phyloP scores from a whole-genome alignment of 1,139 yeast genomes.

The Barnettozyma hawaiiensis region DNA sequence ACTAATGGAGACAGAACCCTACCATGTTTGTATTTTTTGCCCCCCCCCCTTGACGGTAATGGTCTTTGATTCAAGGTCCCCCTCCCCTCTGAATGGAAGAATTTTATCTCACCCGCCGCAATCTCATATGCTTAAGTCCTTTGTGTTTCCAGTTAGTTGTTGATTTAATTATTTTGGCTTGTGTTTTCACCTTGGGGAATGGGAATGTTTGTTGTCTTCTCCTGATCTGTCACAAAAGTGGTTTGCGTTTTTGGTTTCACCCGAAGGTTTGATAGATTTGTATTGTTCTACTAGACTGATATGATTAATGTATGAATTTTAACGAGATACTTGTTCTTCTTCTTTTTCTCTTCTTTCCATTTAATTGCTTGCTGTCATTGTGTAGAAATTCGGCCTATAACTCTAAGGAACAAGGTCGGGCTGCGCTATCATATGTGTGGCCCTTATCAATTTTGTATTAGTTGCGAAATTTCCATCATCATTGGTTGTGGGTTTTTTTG shows the following conservation, averaged over 20 bases:
- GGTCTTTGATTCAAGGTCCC: too few species aligned
- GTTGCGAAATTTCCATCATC: too few species aligned
- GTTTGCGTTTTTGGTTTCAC: neutral
- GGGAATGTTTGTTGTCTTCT: neutral
- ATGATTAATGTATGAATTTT: neutral
- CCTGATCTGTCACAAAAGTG: neutral
- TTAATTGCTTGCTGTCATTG: neutral
- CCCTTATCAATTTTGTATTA: neutral
- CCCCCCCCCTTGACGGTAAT: too few species aligned
- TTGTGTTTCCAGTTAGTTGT: too few species aligned
- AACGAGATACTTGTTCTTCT: neutral
- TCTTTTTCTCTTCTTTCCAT: neutral
- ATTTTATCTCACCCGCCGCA: too few species aligned
- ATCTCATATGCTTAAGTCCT: too few species aligned
- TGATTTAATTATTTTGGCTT: neutral
- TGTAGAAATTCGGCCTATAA: neutral
- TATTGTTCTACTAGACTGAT: neutral
- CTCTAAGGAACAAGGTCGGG: neutral
- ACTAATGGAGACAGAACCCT: too few species aligned
- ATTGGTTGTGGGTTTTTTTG: too few species aligned
- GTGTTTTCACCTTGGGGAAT: too few species aligned
- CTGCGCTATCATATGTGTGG: neutral
- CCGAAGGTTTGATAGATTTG: neutral
- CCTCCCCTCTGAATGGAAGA: neutral
- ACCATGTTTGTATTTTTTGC: neutral